phyloP scores from a whole-genome alignment of 2,329 filamentous ascomycete species.

The Ascomycota sp. region DNA sequence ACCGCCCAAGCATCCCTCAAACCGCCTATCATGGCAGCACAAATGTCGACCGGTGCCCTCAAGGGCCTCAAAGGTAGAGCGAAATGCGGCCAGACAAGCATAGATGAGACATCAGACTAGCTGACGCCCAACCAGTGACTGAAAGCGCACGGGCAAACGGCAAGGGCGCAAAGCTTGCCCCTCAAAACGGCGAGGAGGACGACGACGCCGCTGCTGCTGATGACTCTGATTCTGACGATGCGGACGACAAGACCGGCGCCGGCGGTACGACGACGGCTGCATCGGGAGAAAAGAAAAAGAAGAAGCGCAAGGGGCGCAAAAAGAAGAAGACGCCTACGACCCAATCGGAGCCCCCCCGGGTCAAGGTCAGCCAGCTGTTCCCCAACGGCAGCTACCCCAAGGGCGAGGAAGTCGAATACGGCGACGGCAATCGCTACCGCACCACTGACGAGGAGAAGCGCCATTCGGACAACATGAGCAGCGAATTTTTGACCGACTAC shows the following conservation, averaged over 20 bases:
- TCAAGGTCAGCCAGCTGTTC: conserved; percentile 50
- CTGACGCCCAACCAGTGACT: conserved; percentile 11
- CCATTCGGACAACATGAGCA: conserved; percentile 59
- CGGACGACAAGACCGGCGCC: conserved; percentile 17
- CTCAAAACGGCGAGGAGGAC: conserved; percentile 5
- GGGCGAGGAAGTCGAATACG: conserved; percentile 59
- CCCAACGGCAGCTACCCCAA: conserved; percentile 48
- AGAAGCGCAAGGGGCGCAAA: conserved; percentile 70
- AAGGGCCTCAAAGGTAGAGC: conserved; percentile 17
- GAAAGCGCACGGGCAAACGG: conserved; percentile 17
- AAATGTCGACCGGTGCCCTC: too few species aligned
- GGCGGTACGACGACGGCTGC: conserved; percentile 12
- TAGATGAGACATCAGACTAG: not conserved
- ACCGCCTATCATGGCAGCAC: too few species aligned
- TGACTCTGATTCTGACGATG: conserved; percentile 31
- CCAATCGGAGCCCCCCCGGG: conserved; percentile 52
- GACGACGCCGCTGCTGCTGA: conserved; percentile 19
- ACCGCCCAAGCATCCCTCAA: too few species aligned
- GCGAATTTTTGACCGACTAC: conserved; percentile 60
- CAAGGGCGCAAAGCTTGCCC: conserved; percentile 17
- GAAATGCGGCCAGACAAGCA: not conserved
- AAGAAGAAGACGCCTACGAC: conserved; percentile 55
- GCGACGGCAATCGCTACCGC: conserved; percentile 51
- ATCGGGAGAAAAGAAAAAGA: conserved; percentile 21
- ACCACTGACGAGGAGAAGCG: conserved; percentile 70